phyloP scores from a whole-genome alignment of 148 eudicot species.

The Rheum nobile region DNA sequence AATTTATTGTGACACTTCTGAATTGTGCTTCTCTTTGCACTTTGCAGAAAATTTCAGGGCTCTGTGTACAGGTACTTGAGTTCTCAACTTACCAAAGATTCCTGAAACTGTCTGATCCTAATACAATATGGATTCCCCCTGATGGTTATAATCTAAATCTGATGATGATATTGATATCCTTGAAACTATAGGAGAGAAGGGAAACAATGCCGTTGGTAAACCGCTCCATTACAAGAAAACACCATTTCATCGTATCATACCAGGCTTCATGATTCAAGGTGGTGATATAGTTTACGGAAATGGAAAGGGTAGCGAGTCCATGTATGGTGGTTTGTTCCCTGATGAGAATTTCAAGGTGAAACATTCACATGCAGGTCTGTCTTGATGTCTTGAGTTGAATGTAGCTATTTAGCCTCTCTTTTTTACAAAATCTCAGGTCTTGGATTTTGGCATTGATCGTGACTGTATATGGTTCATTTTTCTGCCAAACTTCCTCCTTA shows the following conservation, averaged over 20 bases:
- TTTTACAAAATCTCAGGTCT: not conserved
- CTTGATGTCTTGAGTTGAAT: not conserved
- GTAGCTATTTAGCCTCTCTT: not conserved
- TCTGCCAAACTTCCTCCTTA: not conserved
- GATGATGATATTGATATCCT: not conserved
- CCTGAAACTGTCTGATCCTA: not conserved
- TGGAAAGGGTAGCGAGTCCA: constrained; percentile 78
- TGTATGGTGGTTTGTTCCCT: constrained; percentile 61
- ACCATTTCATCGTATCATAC: constrained; percentile 87
- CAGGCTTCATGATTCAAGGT: constrained; percentile 96
- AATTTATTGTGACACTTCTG: not conserved
- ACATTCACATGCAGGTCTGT: constrained; percentile 72
- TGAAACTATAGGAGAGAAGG: constrained; percentile 53
- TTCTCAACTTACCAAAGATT: not conserved
- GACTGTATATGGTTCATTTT: not conserved
- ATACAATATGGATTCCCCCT: not conserved
- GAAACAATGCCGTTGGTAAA: constrained; percentile 44
- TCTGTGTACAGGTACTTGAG: constrained; percentile 69
- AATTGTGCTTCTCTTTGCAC: constrained; percentile 21
- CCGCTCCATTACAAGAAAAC: constrained; percentile 74
- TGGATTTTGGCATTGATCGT: not conserved
- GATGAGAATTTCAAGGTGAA: constrained; percentile 81
- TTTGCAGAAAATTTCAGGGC: constrained; percentile 91
- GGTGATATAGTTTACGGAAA: constrained; percentile 71
- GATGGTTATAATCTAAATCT: not conserved